A percentile compares a stretch with the other conserved stretches of the same genome.
Evolutionary conservation across 2,329 filamentous ascomycete species (phyloP).

Genomic region (Myriosclerotinia curreyana): DNA sequence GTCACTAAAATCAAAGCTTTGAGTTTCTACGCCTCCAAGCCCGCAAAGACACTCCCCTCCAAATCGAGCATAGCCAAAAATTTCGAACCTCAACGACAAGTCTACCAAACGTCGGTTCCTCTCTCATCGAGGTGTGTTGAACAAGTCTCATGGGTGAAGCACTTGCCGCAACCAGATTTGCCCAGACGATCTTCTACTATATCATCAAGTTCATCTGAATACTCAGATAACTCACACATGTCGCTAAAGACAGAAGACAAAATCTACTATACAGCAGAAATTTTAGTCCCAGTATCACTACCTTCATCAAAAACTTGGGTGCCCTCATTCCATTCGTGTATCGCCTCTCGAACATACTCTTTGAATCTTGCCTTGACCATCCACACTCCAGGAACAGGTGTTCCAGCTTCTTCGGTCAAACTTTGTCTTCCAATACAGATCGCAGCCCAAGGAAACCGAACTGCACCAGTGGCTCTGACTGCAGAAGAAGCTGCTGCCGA

Average conservation of each 20-base stretch:
- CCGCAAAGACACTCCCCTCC: constrained; percentile 29
- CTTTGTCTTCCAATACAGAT: constrained; percentile 38
- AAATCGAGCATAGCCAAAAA: constrained; percentile 25
- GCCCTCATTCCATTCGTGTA: constrained; percentile 68
- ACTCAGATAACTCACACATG: constrained; percentile 26
- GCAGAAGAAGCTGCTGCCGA: constrained; percentile 33
- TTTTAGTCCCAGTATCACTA: constrained; percentile 61
- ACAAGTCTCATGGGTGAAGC: constrained; percentile 36
- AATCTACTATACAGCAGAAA: constrained; percentile 54
- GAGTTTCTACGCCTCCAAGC: constrained; percentile 34
- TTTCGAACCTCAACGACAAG: constrained; percentile 31
- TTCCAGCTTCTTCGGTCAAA: constrained; percentile 40
- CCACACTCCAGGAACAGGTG: constrained; percentile 46
- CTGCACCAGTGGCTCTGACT: constrained; percentile 20
- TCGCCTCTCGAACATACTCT: constrained; percentile 60
- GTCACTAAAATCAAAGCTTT: constrained; percentile 36
- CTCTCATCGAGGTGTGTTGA: constrained; percentile 38
- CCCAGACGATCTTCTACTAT: constrained; percentile 34
- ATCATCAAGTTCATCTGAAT: constrained; percentile 34
- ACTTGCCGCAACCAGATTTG: constrained; percentile 29
- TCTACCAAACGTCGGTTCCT: constrained; percentile 33
- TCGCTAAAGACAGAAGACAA: constrained; percentile 18
- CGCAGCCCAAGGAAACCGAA: constrained; percentile 31
- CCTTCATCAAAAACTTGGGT: constrained; percentile 60
- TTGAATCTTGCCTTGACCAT: constrained; percentile 58